phyloP scores from a whole-genome alignment of 805 yeast genomes.

The Crinitomyces ghanaensis region DNA sequence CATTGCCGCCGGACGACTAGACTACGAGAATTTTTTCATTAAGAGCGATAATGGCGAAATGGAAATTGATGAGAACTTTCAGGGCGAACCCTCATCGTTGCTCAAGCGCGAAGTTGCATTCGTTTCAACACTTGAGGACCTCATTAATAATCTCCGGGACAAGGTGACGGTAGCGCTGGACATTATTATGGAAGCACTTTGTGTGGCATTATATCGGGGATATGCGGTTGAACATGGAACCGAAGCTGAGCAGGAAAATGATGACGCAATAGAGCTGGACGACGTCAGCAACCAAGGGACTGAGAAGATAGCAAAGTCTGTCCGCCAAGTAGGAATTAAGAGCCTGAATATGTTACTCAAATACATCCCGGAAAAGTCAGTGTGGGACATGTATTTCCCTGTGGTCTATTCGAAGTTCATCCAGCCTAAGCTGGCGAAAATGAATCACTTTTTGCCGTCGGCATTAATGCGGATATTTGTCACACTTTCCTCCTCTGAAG shows the following conservation, averaged over 20 bases:
- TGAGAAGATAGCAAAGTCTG: conserved; percentile 4
- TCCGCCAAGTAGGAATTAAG: conserved; percentile 40
- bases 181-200: conserved; percentile 43
- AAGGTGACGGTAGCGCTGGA: conserved; percentile 39
- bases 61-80: neutral
- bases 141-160: conserved; percentile 48
- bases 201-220: conserved; percentile 39
- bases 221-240: too few species aligned
- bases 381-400: conserved; percentile 45
- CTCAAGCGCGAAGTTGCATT: conserved; percentile 39
- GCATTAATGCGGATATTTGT: conserved; percentile 57
- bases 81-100: neutral
- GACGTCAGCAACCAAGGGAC: neutral
- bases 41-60: conserved; percentile 6
- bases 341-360: conserved; percentile 47
- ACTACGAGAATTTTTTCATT: conserved; percentile 27
- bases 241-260: conserved; percentile 38
- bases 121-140: conserved; percentile 46
- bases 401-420: conserved; percentile 44
- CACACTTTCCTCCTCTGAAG: conserved; percentile 40
- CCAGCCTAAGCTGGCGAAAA: conserved; percentile 53
- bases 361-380: conserved; percentile 36
- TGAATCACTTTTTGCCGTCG: conserved; percentile 76
- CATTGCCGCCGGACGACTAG: conserved; percentile 48
- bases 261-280: conserved; percentile 19